phyloP scores from a whole-genome alignment of 768 basidiomycete genomes.

The Calocera cornea region DNA sequence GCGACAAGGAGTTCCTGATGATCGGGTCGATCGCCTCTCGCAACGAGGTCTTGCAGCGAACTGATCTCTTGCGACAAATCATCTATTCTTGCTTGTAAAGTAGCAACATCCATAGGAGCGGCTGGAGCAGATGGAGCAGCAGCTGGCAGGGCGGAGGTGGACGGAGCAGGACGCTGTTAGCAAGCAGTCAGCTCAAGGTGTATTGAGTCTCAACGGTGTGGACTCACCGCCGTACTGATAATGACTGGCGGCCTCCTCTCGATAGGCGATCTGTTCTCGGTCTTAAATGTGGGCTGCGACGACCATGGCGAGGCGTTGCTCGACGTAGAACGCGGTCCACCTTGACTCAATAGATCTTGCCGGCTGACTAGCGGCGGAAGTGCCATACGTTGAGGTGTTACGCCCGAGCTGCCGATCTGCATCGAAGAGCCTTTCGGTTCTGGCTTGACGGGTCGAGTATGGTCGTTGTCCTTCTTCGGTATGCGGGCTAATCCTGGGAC shows the following conservation, averaged over 20 bases:
- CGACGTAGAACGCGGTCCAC: neutral
- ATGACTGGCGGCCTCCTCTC: neutral
- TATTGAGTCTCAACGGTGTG: neutral
- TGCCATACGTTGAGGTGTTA: neutral
- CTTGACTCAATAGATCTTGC: neutral
- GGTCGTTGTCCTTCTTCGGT: neutral
- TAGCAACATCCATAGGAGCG: neutral
- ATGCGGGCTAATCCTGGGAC: neutral
- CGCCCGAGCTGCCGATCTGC: neutral
- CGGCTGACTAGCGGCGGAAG: neutral
- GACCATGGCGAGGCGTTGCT: neutral
- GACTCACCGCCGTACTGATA: neutral
- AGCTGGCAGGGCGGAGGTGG: neutral
- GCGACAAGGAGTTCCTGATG: neutral
- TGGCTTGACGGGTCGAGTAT: neutral
- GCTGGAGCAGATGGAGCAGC: neutral
- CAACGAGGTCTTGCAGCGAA: neutral
- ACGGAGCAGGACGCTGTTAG: neutral
- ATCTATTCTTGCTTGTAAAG: neutral
- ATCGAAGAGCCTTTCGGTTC: neutral
- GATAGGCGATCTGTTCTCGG: neutral
- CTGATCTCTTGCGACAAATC: neutral
- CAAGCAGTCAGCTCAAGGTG: neutral
- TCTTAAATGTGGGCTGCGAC: neutral
- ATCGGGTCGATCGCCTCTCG: neutral